phyloP scores from a whole-genome alignment of 2,329 filamentous ascomycete genomes.

The Aspergillus awamori region DNA sequence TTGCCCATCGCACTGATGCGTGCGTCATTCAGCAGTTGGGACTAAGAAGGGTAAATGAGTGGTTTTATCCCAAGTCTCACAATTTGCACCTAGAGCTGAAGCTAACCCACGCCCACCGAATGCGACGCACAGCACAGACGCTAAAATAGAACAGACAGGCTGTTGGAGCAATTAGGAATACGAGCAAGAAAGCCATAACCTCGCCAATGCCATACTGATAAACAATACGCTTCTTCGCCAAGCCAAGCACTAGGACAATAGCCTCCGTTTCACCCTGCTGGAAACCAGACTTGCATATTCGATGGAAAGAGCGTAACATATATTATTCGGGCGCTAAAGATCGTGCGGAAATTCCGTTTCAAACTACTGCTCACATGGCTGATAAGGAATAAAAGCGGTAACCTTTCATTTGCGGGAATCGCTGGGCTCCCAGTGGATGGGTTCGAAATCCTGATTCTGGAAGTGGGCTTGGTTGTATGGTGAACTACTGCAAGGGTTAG shows the following conservation, averaged over 20 bases:
- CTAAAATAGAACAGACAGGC: conserved; percentile 19
- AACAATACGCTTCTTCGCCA: conserved; percentile 7
- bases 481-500: conserved; percentile 35
- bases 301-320: conserved; percentile 6
- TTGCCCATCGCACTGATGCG: background rate
- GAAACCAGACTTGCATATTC: conserved; percentile 7
- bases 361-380: background rate
- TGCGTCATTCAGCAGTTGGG: background rate
- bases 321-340: conserved; percentile 3
- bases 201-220: background rate
- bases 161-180: background rate
- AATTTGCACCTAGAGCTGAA: conserved; percentile 2
- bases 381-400: background rate
- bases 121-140: conserved; percentile 23
- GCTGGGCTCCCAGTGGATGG: conserved; percentile 49
- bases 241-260: background rate
- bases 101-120: conserved; percentile 22
- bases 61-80: conserved; percentile 9
- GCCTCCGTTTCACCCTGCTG: conserved; percentile 3
- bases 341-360: background rate
- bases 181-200: conserved; percentile 10
- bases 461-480: conserved; percentile 52
- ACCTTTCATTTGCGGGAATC: conserved; percentile 36
- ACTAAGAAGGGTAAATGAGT: background rate
- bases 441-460: conserved; percentile 50